Evolutionary conservation across 1,139 yeast species (phyloP).

Genomic region (Diutina neorugosa): DNA sequence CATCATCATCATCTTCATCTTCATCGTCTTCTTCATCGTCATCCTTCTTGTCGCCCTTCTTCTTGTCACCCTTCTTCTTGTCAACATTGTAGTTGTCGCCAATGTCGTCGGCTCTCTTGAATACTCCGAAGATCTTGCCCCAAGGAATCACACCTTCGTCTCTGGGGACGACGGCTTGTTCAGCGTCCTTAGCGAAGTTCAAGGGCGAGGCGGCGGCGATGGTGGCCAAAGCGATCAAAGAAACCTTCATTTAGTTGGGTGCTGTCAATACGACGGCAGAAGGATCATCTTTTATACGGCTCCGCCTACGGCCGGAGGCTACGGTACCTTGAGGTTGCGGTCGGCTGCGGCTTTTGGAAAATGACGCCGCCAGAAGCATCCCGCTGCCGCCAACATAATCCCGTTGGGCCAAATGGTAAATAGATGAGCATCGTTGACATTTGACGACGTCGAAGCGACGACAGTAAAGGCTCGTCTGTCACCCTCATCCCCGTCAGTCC

Average conservation of each 20-base stretch:
- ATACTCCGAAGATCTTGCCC: neutral
- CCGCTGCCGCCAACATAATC: neutral
- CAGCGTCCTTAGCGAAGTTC: neutral
- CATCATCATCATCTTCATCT: neutral
- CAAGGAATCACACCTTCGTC: neutral
- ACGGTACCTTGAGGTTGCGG: neutral
- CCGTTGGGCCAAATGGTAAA: neutral
- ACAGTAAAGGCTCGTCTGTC: too few species aligned
- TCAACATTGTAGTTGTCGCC: neutral
- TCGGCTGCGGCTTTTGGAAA: neutral
- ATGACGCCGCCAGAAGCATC: neutral
- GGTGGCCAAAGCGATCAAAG: slow-evolving; percentile 1
- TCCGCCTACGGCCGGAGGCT: neutral
- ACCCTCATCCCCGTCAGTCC: too few species aligned
- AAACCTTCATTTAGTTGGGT: neutral
- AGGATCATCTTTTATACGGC: neutral
- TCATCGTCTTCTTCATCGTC: neutral
- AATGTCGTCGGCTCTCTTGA: neutral
- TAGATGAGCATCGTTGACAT: neutral
- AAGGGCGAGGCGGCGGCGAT: slow-evolving; percentile 3
- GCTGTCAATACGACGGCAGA: neutral
- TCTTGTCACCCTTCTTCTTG: neutral
- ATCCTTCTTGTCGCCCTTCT: neutral
- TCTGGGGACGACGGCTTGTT: neutral
- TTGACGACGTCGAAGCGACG: too few species aligned